A percentile compares a stretch with the other conserved stretches of the same genome.
Conservation (phyloP, 805 yeast genomes). For the Suhomyces prunicola region DNA sequence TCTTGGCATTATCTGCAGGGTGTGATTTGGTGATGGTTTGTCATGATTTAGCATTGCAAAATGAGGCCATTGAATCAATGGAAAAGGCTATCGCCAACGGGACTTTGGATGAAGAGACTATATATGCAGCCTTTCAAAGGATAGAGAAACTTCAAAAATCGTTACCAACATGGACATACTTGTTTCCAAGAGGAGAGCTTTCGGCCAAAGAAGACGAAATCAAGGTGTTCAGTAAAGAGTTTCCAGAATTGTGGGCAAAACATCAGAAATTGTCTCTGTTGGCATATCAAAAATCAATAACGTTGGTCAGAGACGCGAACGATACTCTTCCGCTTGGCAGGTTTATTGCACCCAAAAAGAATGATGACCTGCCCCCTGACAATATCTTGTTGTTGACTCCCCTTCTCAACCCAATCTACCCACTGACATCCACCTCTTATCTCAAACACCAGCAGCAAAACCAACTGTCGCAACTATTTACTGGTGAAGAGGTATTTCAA, state of each 20-base stretch:
- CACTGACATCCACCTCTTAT: conserved; percentile 5
- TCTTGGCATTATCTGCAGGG: conserved; percentile 59
- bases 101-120: conserved; percentile 41
- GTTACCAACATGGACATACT: conserved; percentile 44
- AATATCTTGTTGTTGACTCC: conserved; percentile 38
- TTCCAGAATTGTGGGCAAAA: conserved; percentile 34
- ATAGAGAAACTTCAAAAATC: conserved; percentile 42
- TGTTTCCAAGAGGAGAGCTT: conserved; percentile 33
- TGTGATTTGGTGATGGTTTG: conserved; percentile 65
- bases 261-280: conserved; percentile 43
- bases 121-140: conserved; percentile 39
- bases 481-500: conserved; percentile 52
- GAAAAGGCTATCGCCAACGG: conserved; percentile 38
- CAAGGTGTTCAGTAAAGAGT: conserved; percentile 22
- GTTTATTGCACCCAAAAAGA: conserved; percentile 25
- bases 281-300: conserved; percentile 51
- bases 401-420: conserved; percentile 35
- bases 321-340: conserved; percentile 48
- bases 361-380: conserved; percentile 9
- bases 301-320: conserved; percentile 53
- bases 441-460: not conserved
- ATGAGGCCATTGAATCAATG: conserved; percentile 50
- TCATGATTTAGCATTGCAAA: conserved; percentile 51
- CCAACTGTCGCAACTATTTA: conserved; percentile 19
- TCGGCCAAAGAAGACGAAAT: conserved; percentile 18